phyloP scores from a whole-genome alignment of 306 rosid species.

The Quercus agrifolia region DNA sequence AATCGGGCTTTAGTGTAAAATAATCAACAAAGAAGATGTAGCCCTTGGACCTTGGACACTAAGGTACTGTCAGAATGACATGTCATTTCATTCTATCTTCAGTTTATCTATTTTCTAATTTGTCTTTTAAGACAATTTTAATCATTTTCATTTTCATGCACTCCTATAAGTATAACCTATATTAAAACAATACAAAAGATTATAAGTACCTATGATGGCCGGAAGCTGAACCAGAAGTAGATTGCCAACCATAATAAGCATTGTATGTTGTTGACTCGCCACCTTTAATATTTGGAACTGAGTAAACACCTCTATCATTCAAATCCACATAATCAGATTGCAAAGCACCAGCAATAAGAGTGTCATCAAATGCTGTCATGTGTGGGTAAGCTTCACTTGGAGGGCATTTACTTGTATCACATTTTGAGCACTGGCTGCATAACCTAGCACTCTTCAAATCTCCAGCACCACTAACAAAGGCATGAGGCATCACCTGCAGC shows the following conservation, averaged over 20 bases:
- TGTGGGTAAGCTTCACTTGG: slow-evolving; percentile 31
- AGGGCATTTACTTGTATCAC: slow-evolving; percentile 28
- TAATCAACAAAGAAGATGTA: no score
- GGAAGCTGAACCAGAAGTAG: slow-evolving; percentile 35
- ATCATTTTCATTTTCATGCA: no score
- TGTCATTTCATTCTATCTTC: no score
- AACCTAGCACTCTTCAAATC: slow-evolving; percentile 24
- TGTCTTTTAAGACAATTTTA: no score
- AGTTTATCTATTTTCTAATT: no score
- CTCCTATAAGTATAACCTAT: no score
- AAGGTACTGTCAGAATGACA: no score
- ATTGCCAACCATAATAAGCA: slow-evolving; percentile 40
- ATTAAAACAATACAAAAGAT: background rate
- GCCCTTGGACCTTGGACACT: no score
- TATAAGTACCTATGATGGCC: slow-evolving; percentile 27
- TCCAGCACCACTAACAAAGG: background rate
- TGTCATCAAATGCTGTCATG: slow-evolving; percentile 36
- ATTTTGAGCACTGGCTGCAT: slow-evolving; percentile 35
- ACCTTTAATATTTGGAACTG: slow-evolving; percentile 33
- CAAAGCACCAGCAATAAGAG: slow-evolving; percentile 31
- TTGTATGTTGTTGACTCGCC: slow-evolving; percentile 24
- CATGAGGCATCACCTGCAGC: background rate
- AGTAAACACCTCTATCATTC: slow-evolving; percentile 29
- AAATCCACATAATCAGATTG: slow-evolving; percentile 32
- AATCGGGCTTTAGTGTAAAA: no score